Base-by-base conservation (phyloP, 2,329 filamentous ascomycete genomes). In the Lanzia echinophila region DNA sequence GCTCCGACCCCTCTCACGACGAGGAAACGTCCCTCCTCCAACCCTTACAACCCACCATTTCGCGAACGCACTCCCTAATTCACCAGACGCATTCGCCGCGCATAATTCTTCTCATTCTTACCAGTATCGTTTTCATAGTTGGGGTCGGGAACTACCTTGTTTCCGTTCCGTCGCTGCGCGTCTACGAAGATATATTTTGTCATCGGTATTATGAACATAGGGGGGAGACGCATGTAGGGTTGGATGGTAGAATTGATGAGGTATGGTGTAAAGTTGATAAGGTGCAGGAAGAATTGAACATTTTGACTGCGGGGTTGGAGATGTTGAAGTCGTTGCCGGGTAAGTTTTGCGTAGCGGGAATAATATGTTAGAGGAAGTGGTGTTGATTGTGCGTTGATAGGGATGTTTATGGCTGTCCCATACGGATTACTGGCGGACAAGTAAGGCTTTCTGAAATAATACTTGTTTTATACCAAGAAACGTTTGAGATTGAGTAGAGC, bases 181-280 rank as follows among this genome's bases (percentile, higher is more conserved):
- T 71, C 28, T 67, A 66, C 39, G 72, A 73, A 56, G 69, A 73
- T 58, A 68, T 72, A 33, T 58, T 72, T 19, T 74, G 72, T 58
- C 70, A 68, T 50, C 67, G 70, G 50, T 72, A 72, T 52, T 68
- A 65, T 48, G 59, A 64, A n/a, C 43, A 57, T 15, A 36, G 62
- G 17, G 42, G 60, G 20, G 60, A 62, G 4, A 61, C 51, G 13
- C 58, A 60, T 42, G 62, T 67, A 41, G 58, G 58, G 3, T 53
- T 62, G 11, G 50, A 56, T 10, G 57, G 52, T 24, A 44, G 50
- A 2, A 71, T 73, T 36, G 66, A 70, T 28, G 71, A 73, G 58
- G 57, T 41, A 8, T 45, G 65, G 45, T 73, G 71, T 58, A 73
- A 73, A 58, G 65, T 57, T 4, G 65, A 70, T 43, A 58, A 60